Conservation (phyloP, 202 grass and related monocot species). For the Carex arenaria region DNA sequence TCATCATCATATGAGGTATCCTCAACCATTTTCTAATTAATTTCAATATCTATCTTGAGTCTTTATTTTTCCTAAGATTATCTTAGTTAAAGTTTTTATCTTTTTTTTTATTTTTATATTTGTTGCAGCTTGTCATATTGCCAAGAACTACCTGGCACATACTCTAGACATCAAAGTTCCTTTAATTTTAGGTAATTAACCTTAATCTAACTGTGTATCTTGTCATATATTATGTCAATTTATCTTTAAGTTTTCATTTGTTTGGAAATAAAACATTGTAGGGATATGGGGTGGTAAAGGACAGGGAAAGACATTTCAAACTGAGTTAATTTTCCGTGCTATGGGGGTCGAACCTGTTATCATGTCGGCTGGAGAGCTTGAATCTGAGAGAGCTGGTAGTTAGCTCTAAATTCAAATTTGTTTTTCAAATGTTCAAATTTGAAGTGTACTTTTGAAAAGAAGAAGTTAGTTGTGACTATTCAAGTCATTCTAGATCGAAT, state of each 20-base stretch:
- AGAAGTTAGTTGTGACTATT: not conserved
- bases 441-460: not conserved
- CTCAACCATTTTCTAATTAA: too few relatives aligned
- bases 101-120: not conserved
- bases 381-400: conserved; percentile 86
- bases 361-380: conserved; percentile 95
- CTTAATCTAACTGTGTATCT: not conserved
- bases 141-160: conserved; percentile 83
- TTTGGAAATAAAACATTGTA: conserved; percentile 32
- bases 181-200: conserved; percentile 68
- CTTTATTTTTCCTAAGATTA: not conserved
- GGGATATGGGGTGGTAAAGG: conserved; percentile 97
- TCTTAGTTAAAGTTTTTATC: conserved; percentile 32
- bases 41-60: too few relatives aligned
- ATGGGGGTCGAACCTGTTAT: conserved; percentile 88
- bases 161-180: conserved; percentile 71
- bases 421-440: not conserved
- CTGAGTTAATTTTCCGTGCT: conserved; percentile 90
- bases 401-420: not conserved
- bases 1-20: too few relatives aligned
- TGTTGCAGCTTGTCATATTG: conserved; percentile 80
- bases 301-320: conserved; percentile 96
- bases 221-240: not conserved
- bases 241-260: conserved; percentile 15
- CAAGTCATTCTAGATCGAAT: not conserved